Evolutionary conservation across 768 basidiomycete genomes (phyloP), one percentile per base, ranked within the genome.

Genomic region (Suillus plorans): DNA sequence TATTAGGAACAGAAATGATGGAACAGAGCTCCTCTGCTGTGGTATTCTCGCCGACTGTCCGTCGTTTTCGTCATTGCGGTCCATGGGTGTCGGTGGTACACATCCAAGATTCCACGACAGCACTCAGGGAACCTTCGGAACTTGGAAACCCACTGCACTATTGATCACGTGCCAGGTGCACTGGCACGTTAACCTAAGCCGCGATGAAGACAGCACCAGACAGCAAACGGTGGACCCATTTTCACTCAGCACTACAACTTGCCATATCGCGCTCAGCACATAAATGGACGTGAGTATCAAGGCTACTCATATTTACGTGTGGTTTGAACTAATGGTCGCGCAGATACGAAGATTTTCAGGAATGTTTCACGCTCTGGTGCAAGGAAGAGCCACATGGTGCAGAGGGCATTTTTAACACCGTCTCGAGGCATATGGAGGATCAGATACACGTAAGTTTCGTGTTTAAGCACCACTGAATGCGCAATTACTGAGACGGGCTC

Each of bases 1-100:
- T 68, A 82, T 84, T 62, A 93, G 80, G 79, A 94, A 86, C 42
- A 94, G 80, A 68, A 94, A 85, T 7, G 89, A 87, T 1, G 91
- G 85, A 47, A 93, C 77, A 2, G 90, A 88, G 74, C 84, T 85
- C 34, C 89, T 84, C 62, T 75, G 82, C 25, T 80, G 82, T 37
- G 78, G 76, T 16, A 75, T 68, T 37, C 58, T 59, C 18, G 25
- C 58, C 6, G 39, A 41, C 45, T 77, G 77, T 55, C 34, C 56
- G 13, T 50, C 64, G 57, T 66, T 68, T 61, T 69, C 74, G 25
- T 71, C 74, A 42, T 70, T 74, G 61, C 69, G 74, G 50, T 78
- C 73, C 74, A 77, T 79, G 66, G 22, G 64, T 61, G 7, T 25
- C 50, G 39, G 62, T 41, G 58, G 28, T 55, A 55, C 53, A 55